Percentiles rank a stretch among this genome's conserved stretches.
Conservation (phyloP, 2,329 filamentous ascomycete genomes). For the Colletotrichum sansevieriae region DNA sequence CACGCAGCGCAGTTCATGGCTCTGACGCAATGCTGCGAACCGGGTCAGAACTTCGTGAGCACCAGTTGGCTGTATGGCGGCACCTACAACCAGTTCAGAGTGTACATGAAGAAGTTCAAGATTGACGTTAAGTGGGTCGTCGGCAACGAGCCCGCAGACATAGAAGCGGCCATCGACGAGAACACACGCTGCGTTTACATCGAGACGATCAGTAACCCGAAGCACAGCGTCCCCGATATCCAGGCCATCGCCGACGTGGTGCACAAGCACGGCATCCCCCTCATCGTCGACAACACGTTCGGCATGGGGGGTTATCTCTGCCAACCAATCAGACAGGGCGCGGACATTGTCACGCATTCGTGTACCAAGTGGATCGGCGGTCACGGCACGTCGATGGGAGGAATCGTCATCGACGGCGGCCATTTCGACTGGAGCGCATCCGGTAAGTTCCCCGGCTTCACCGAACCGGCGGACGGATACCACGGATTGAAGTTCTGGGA, state of each 20-base stretch:
- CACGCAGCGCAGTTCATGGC: constrained; percentile 95
- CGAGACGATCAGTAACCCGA: constrained; percentile 93
- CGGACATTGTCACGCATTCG: constrained; percentile 79
- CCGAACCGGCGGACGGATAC: constrained; percentile 76
- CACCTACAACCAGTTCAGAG: constrained; percentile 98
- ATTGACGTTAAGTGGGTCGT: constrained; percentile 89
- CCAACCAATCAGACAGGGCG: constrained; percentile 76
- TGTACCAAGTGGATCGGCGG: constrained; percentile 82
- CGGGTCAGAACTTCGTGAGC: constrained; percentile 94
- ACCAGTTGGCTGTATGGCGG: constrained; percentile 94
- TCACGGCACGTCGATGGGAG: constrained; percentile 78
- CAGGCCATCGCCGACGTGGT: constrained; percentile 74
- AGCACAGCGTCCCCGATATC: constrained; percentile 84
- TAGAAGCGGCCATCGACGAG: constrained; percentile 87
- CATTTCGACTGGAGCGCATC: constrained; percentile 81
- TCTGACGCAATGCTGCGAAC: constrained; percentile 82
- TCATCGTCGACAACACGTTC: constrained; percentile 76
- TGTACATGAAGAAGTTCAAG: constrained; percentile 85
- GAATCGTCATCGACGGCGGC: constrained; percentile 76
- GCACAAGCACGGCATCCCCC: constrained; percentile 54
- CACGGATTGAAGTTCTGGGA: constrained; percentile 80
- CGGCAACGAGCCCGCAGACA: constrained; percentile 83
- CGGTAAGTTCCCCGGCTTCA: constrained; percentile 78
- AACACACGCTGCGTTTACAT: constrained; percentile 93
- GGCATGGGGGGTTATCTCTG: constrained; percentile 77